phyloP scores from a whole-genome alignment of 139 green algal genomes.

The Chlamydomonas sp. region DNA sequence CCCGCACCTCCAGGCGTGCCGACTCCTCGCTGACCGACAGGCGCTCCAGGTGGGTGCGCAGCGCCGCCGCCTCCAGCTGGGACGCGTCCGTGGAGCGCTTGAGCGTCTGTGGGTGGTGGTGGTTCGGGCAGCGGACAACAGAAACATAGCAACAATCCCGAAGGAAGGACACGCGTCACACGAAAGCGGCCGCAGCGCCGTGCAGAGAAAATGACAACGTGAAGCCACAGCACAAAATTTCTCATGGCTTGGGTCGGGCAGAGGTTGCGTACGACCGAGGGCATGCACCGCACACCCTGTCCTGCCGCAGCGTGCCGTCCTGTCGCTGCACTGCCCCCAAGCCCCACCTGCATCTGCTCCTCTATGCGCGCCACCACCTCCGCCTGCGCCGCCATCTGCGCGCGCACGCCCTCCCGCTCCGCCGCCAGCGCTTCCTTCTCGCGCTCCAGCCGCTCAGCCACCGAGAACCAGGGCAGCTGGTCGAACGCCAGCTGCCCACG shows the following conservation, averaged over 20 bases:
- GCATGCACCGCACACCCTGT: no score
- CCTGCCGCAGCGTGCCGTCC: no score
- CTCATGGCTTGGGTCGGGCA: no score
- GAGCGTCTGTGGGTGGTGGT: not conserved
- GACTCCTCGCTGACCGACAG: constrained; percentile 35
- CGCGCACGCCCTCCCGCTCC: constrained; percentile 48
- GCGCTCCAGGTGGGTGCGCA: constrained; percentile 29
- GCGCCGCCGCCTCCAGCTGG: constrained; percentile 45
- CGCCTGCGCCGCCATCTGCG: constrained; percentile 46
- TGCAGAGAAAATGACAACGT: no score
- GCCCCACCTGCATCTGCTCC: constrained; percentile 33
- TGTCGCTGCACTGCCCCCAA: no score
- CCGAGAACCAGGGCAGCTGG: constrained; percentile 64
- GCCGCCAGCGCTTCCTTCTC: constrained; percentile 59
- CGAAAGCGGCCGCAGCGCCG: no score
- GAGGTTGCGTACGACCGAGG: no score
- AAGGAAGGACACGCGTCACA: no score
- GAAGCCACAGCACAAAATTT: no score
- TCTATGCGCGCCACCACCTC: constrained; percentile 50
- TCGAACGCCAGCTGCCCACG: constrained; percentile 54
- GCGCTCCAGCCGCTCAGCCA: constrained; percentile 55
- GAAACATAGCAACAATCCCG: no score
- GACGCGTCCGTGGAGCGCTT: constrained; percentile 33
- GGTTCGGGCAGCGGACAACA: no score
- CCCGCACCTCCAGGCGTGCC: constrained; percentile 37